A percentile compares a stretch with the other conserved stretches of the same genome.
These are phyloP conservation scores for Tremella mesenterica DNA, from an alignment of 768 basidiomycete species.

Conservation along the genomic window DNA sequence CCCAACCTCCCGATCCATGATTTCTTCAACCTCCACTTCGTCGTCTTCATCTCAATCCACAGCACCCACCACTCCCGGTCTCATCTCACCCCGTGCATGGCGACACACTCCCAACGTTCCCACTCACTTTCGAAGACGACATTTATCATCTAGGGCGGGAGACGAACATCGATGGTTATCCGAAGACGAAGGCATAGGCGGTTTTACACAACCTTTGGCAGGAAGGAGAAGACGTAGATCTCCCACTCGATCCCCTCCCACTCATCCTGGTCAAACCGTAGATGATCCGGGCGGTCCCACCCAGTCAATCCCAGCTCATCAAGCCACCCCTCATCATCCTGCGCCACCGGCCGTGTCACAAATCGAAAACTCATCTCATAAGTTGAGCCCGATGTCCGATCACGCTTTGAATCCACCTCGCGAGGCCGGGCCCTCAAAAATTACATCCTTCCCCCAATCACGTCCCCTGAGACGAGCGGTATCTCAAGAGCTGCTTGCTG, in stretches of 20 bases:
- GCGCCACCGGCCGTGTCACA: no score
- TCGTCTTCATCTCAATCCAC: not conserved
- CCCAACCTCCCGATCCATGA: no score
- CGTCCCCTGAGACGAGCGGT: no score
- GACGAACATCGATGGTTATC: slow-evolving; percentile 37
- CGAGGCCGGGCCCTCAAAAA: no score
- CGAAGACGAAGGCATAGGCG: slow-evolving; percentile 36
- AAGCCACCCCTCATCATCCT: no score
- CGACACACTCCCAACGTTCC: slow-evolving; percentile 13
- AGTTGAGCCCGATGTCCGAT: no score
- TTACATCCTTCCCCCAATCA: no score
- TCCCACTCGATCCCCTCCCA: not conserved
- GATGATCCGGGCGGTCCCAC: not conserved
- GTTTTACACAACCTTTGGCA: slow-evolving; percentile 4
- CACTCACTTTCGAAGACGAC: slow-evolving; percentile 4
- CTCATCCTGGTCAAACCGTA: not conserved
- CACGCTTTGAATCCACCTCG: no score
- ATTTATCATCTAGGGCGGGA: not conserved
- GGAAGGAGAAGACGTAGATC: slow-evolving; percentile 11
- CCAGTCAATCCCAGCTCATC: no score
- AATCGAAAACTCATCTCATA: no score
- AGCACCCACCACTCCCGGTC: not conserved
- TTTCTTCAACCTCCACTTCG: no score
- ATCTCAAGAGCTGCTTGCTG: no score
- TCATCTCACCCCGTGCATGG: slow-evolving; percentile 3